Evolutionary conservation across 2,329 filamentous ascomycete genomes (phyloP).

Genomic region (Sporothrix inflata): DNA sequence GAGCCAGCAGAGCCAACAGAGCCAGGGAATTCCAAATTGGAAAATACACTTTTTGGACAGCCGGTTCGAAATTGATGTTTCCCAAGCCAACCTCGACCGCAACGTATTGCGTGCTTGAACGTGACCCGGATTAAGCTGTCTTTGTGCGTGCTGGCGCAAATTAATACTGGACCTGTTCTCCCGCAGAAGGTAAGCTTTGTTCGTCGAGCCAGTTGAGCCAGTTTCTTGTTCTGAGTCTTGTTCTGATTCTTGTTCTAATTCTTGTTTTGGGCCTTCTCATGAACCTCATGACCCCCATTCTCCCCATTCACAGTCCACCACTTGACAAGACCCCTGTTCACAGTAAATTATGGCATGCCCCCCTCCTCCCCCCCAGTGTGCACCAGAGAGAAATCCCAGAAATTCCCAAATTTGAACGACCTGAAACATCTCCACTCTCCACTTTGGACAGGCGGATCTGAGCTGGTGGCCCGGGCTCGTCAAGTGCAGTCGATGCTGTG

Average conservation of each 20-base stretch:
- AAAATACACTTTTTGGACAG: not conserved
- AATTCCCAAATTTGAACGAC: constrained; percentile 18
- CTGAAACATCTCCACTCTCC: constrained; percentile 19
- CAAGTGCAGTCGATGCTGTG: no score
- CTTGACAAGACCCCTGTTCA: not conserved
- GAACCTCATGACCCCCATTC: not conserved
- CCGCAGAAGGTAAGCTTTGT: no score
- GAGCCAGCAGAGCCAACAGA: no score
- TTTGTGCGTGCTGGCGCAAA: not conserved
- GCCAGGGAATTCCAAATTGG: constrained; percentile 10
- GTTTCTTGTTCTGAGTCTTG: not conserved
- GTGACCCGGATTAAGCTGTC: not conserved
- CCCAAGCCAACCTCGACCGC: not conserved
- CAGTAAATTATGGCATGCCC: constrained; percentile 18
- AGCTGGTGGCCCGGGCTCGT: not conserved
- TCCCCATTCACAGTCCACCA: not conserved
- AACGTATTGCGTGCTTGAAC: constrained; percentile 2
- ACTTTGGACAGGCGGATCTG: constrained; percentile 6
- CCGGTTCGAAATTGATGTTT: not conserved
- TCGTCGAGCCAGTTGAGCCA: not conserved
- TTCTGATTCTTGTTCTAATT: not conserved
- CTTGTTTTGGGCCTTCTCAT: not conserved
- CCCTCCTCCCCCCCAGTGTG: not conserved
- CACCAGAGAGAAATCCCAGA: not conserved
- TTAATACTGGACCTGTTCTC: not conserved